A percentile compares a stretch with the other conserved stretches of the same genome.
Conservation (phyloP, 352 stramenopile species). For the Pythium phragmitis region DNA sequence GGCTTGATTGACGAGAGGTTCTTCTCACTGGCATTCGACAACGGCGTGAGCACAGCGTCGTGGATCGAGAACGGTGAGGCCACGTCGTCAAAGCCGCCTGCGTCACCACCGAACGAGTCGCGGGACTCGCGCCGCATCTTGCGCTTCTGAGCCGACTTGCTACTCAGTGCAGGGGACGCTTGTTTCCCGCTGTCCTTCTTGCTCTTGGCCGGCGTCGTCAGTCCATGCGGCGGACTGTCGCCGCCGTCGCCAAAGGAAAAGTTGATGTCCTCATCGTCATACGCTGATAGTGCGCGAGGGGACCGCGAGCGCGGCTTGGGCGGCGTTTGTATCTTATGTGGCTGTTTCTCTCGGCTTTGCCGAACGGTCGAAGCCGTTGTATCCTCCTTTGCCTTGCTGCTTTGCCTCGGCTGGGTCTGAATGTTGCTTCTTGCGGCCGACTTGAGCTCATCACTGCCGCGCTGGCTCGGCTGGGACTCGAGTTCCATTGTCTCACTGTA, state of each 20-base stretch:
- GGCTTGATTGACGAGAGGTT: slow-evolving; percentile 54
- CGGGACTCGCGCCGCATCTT: slow-evolving; percentile 23
- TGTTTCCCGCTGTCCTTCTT: background rate
- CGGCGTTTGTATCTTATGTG: slow-evolving; percentile 1
- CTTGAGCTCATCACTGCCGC: slow-evolving; percentile 1
- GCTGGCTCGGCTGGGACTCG: slow-evolving; percentile 23
- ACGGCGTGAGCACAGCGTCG: slow-evolving; percentile 54
- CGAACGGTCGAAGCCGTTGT: slow-evolving; percentile 3
- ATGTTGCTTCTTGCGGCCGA: background rate
- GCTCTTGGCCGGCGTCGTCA: slow-evolving; percentile 10
- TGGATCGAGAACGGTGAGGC: slow-evolving; percentile 62
- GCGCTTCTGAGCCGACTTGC: slow-evolving; percentile 27
- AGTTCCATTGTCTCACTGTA: slow-evolving; percentile 26
- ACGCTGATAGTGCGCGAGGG: background rate
- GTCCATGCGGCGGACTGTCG: background rate
- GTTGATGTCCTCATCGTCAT: slow-evolving; percentile 6
- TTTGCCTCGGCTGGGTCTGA: slow-evolving; percentile 8
- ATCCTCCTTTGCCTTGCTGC: slow-evolving; percentile 5
- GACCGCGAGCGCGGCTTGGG: slow-evolving; percentile 7
- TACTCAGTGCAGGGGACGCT: slow-evolving; percentile 6
- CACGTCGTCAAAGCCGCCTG: slow-evolving; percentile 34
- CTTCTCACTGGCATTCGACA: slow-evolving; percentile 73
- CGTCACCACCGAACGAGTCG: slow-evolving; percentile 34
- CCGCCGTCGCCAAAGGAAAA: slow-evolving; percentile 19
- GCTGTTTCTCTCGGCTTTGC: background rate